Conservation (phyloP, 1,284 basidiomycete species). For the Calocybe gambosa region DNA sequence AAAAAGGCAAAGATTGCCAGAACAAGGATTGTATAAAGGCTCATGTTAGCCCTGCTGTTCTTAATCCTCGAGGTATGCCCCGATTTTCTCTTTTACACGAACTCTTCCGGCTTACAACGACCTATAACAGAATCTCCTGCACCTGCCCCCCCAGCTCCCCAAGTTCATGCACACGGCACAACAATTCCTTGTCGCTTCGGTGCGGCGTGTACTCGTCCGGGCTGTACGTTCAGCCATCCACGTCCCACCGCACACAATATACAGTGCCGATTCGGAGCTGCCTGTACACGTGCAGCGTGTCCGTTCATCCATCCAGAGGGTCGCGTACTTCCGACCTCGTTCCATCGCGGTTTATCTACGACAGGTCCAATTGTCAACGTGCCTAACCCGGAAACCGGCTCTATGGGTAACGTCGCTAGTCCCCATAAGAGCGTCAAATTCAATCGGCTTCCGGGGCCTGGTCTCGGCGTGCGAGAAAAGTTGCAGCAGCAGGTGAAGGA, state of each 20-base stretch:
- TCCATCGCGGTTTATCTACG: slow-evolving; percentile 69
- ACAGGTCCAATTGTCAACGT: slow-evolving; percentile 54
- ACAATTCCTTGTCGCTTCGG: slow-evolving; percentile 69
- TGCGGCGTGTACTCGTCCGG: slow-evolving; percentile 64
- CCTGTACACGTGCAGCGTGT: slow-evolving; percentile 73
- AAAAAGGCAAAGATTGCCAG: slow-evolving; percentile 78
- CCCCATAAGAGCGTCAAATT: slow-evolving; percentile 65
- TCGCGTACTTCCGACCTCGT: slow-evolving; percentile 66
- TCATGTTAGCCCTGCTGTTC: slow-evolving; percentile 81
- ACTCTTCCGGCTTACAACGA: slow-evolving; percentile 5
- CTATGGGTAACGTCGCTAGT: slow-evolving; percentile 50
- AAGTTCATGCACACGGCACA: slow-evolving; percentile 27
- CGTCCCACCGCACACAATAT: slow-evolving; percentile 34
- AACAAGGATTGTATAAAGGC: slow-evolving; percentile 87
- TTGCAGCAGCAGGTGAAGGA: slow-evolving; percentile 54
- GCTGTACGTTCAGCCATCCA: slow-evolving; percentile 66
- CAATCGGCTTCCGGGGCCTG: slow-evolving; percentile 36
- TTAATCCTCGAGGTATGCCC: slow-evolving; percentile 51
- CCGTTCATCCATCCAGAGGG: slow-evolving; percentile 76
- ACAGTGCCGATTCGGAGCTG: slow-evolving; percentile 69
- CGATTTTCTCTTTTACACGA: neutral
- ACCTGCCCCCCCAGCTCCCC: slow-evolving; percentile 21
- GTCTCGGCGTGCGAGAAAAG: slow-evolving; percentile 42
- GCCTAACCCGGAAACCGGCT: slow-evolving; percentile 54
- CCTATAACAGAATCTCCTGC: slow-evolving; percentile 33